phyloP scores from a whole-genome alignment of 345 rosid genomes.

The Stellera chamaejasme region DNA sequence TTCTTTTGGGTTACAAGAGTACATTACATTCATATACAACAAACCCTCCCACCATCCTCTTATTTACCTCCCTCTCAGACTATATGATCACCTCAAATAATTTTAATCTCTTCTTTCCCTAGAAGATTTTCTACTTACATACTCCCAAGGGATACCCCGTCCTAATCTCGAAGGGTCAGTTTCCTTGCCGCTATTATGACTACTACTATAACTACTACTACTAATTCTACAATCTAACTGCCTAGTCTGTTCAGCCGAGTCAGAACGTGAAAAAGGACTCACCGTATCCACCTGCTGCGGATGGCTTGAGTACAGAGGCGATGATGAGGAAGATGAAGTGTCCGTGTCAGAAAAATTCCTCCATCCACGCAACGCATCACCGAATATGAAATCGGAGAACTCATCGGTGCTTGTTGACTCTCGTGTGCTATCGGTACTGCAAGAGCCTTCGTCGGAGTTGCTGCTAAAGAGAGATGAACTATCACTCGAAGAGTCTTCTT shows the following conservation, averaged over 20 bases:
- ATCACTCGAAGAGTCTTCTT: constrained; percentile 86
- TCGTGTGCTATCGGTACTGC: constrained; percentile 74
- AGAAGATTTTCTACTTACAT: constrained; percentile 26
- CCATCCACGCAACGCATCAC: constrained; percentile 41
- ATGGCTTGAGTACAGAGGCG: constrained; percentile 40
- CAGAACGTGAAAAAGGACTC: constrained; percentile 31
- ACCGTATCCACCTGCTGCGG: constrained; percentile 17
- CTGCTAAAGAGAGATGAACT: constrained; percentile 72
- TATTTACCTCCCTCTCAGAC: constrained; percentile 24
- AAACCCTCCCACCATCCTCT: constrained; percentile 13
- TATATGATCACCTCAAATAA: constrained; percentile 3
- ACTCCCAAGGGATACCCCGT: constrained; percentile 21
- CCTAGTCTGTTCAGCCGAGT: constrained; percentile 30
- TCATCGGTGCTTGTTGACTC: constrained; percentile 70
- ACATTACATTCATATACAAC: constrained; percentile 14
- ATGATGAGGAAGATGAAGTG: constrained; percentile 45
- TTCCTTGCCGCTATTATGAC: constrained; percentile 31
- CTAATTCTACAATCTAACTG: constrained; percentile 18
- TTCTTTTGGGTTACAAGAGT: constrained; percentile 17
- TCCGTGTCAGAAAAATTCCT: constrained; percentile 49
- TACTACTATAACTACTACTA: constrained; percentile 18
- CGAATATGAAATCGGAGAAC: constrained; percentile 56
- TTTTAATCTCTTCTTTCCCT: constrained; percentile 22
- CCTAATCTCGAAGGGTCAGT: constrained; percentile 30
- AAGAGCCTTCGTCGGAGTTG: constrained; percentile 82